phyloP scores from a whole-genome alignment of 176 grass and related monocot species.

The Hyparrhenia diplandra region DNA sequence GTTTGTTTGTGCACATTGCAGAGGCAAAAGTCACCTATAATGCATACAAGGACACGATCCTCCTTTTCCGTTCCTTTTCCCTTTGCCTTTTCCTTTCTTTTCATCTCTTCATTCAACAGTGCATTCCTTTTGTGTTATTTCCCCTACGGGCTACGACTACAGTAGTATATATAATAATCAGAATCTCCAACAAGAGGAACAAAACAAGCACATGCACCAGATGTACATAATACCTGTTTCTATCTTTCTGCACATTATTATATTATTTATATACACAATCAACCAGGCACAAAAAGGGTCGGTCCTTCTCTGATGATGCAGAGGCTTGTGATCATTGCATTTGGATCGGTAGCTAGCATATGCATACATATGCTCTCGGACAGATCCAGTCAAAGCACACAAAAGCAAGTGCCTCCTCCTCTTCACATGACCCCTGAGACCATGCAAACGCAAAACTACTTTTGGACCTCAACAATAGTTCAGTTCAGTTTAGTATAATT shows the following conservation, averaged over 20 bases:
- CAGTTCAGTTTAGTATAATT: neutral
- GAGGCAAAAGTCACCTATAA: neutral
- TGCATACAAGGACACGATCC: neutral
- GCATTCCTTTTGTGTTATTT: neutral
- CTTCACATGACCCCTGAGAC: neutral
- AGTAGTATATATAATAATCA: neutral
- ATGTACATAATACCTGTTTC: neutral
- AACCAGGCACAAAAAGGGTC: neutral
- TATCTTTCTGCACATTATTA: no score
- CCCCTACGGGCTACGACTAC: neutral
- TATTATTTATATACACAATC: neutral
- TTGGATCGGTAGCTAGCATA: no score
- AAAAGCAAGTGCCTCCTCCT: neutral
- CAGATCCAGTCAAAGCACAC: neutral
- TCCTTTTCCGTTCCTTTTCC: neutral
- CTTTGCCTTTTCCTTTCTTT: neutral
- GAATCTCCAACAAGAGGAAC: neutral
- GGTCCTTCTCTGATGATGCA: neutral
- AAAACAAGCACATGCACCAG: constrained; percentile 11
- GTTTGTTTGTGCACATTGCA: neutral
- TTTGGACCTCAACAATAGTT: neutral
- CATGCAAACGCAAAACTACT: no score
- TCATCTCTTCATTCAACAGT: neutral
- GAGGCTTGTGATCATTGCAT: neutral
- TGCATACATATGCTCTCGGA: neutral